Base-by-base conservation (phyloP, 257 asterid species). In the Ehretia macrophylla region DNA sequence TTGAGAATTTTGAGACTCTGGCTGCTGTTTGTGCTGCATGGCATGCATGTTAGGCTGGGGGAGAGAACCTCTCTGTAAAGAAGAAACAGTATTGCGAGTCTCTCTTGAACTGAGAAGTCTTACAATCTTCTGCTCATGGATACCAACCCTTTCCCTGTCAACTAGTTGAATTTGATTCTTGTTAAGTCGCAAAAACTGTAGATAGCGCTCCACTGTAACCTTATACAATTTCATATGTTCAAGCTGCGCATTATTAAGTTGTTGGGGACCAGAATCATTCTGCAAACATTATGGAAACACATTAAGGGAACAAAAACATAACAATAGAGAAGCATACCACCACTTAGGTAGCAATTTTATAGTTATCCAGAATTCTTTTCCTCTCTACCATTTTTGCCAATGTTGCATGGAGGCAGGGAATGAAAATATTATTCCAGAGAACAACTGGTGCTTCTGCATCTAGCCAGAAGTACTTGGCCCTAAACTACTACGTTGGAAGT, bases 241-340 rank as follows among this genome's bases (percentile, higher is more conserved):
- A 65, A 85, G 76, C 63, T 88, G 91, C 51, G 85, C 96, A 59
- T 73, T 83, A 68, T 79, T 78, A n/a, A 88, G 85, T 64, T 76
- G 95, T 68, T 82, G 98, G 64, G 95, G 87, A 72, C 72, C 74
- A 59, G 88, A 64, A 73, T 84, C 96, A 54, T 82, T 90, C 96
- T 91, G 90, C 78, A 82, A 73, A 58, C 63, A 58, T 27, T 51
- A 16, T 27, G 63, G 55, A 48, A 52, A 62, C 32, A 12, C 40
- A 56, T 48, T 23, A 55, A 55, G 76, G 67, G 38, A 13, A 10
- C 17, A 58, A 21, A 51, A 50, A 20, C 46, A 69, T 56, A 53
- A 64, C 39, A 12, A 64, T 35, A 52, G 32, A 45, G 58, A 19
- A 39, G 47, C 3, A 27, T 27, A 27, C 35, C 35, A 1, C 35